Conservation (phyloP, 108 stramenopile genomes). For the Bacterosira constricta region DNA sequence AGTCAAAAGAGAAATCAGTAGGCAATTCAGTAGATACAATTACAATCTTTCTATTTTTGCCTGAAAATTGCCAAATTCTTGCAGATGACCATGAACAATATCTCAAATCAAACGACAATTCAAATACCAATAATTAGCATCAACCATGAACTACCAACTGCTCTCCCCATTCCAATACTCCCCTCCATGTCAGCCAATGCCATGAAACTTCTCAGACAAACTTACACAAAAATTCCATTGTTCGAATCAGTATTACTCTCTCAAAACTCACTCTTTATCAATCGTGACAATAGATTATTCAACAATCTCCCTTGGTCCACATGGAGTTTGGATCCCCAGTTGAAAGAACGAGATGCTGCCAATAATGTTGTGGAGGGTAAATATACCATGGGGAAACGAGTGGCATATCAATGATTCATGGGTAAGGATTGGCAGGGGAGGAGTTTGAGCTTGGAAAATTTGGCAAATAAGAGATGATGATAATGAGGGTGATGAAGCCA, state of each 20-base stretch:
- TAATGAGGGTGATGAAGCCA: conserved; percentile 5
- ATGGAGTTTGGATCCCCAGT: conserved; percentile 77
- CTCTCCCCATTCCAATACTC: conserved; percentile 24
- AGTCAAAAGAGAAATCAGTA: no score
- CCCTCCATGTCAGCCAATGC: conserved; percentile 23
- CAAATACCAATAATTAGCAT: no score
- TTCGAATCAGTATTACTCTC: conserved; percentile 60
- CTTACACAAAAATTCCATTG: conserved; percentile 44
- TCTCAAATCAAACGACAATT: background rate
- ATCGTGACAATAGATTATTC: conserved; percentile 74
- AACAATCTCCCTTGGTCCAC: conserved; percentile 77
- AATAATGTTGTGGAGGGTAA: conserved; percentile 62
- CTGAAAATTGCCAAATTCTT: background rate
- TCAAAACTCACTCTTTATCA: conserved; percentile 63
- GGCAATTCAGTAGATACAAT: background rate
- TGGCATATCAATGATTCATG: conserved; percentile 84
- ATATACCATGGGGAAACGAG: conserved; percentile 81
- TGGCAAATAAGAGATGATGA: conserved; percentile 48
- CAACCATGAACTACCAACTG: no score
- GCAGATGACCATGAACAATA: background rate
- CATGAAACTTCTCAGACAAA: conserved; percentile 52
- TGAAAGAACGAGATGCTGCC: conserved; percentile 74
- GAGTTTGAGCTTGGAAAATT: conserved; percentile 57
- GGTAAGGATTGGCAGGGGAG: conserved; percentile 80
- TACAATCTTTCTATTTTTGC: background rate